phyloP scores from a whole-genome alignment of 2,329 filamentous ascomycete species.

The Claviceps pazoutovae region DNA sequence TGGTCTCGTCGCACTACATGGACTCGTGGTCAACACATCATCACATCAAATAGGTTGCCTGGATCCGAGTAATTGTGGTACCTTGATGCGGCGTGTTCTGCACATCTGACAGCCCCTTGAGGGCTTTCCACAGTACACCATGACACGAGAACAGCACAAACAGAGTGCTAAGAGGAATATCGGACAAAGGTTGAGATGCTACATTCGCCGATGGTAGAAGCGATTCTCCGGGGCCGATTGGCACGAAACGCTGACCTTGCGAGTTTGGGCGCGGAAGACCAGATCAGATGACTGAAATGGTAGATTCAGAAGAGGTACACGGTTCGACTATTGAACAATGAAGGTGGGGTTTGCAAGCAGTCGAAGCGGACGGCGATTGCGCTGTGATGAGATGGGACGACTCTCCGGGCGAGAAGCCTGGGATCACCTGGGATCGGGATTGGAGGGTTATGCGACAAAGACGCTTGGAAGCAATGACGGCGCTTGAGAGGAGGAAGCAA shows the following conservation, averaged over 20 bases:
- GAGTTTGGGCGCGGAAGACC: neutral
- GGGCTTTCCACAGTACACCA: constrained; percentile 54
- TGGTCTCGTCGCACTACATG: constrained; percentile 50
- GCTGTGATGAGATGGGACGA: neutral
- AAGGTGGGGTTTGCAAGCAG: neutral
- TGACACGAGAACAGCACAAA: constrained; percentile 18
- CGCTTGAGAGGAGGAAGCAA: neutral
- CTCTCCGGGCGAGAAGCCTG: too few relatives aligned
- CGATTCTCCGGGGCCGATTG: neutral
- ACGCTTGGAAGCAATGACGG: neutral
- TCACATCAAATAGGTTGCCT: neutral
- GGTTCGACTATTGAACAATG: neutral
- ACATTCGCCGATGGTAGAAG: neutral
- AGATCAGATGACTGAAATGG: neutral
- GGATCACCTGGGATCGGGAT: neutral
- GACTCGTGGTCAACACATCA: neutral
- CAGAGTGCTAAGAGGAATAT: neutral
- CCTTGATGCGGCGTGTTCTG: constrained; percentile 59
- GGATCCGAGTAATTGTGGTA: constrained; percentile 17
- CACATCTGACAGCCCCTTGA: constrained; percentile 63
- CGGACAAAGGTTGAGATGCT: neutral
- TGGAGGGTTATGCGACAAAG: neutral
- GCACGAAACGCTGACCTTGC: neutral
- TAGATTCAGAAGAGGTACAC: neutral
- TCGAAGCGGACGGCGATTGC: neutral